A percentile compares a stretch with the other conserved stretches of the same genome.
Conservation (phyloP, 2,329 filamentous ascomycete species). For the Pseudopyricularia cyperi region DNA sequence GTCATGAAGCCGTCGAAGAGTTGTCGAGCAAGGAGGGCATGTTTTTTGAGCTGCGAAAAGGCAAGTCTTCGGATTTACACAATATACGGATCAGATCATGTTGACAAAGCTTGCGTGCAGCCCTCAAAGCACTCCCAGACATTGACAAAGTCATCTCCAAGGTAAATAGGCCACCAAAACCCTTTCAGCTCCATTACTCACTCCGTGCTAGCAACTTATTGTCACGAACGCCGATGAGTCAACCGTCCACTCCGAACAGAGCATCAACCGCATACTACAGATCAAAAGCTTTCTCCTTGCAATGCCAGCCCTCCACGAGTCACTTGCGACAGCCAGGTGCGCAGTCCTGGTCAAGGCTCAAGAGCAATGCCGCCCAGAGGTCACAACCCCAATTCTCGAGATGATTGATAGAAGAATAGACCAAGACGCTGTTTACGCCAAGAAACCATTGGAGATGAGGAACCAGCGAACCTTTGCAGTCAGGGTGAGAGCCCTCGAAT, state of each 20-base stretch:
- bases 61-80: constrained; percentile 23
- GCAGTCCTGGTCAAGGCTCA: constrained; percentile 55
- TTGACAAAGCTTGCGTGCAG: constrained; percentile 22
- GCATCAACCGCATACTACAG: constrained; percentile 76
- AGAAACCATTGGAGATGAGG: constrained; percentile 67
- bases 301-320: constrained; percentile 53
- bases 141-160: constrained; percentile 49
- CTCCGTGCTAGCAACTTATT: not conserved
- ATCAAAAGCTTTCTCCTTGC: constrained; percentile 67
- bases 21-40: constrained; percentile 71
- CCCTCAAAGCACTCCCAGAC: constrained; percentile 63
- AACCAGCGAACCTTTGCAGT: constrained; percentile 89
- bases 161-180: no score
- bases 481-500: constrained; percentile 35
- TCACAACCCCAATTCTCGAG: constrained; percentile 45
- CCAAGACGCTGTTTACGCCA: constrained; percentile 66
- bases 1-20: constrained; percentile 77
- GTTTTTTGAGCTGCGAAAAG: constrained; percentile 62
- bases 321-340: constrained; percentile 51
- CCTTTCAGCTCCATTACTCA: no score
- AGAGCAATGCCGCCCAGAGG: constrained; percentile 52
- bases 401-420: constrained; percentile 64
- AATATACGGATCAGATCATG: not conserved
- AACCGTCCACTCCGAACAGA: constrained; percentile 51
- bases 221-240: not conserved